Base-by-base conservation (phyloP, 805 yeast species). In the Candida nonsorbophila region DNA sequence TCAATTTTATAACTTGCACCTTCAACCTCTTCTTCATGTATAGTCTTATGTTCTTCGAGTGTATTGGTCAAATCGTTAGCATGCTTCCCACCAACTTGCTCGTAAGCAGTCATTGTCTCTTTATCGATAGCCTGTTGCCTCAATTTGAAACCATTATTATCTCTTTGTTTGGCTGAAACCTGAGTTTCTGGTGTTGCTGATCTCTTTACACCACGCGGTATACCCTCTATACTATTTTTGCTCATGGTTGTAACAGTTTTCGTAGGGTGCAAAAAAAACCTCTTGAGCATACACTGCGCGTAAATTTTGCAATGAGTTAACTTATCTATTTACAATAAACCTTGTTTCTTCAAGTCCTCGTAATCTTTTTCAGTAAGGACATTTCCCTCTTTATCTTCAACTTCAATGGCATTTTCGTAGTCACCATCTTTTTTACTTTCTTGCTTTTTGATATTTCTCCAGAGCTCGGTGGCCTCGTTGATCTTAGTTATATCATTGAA, bases 331-430 rank as follows among this genome's bases (percentile, higher is more conserved):
- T 58, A 87, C 17, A 86, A 43, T 28, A 90, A 62, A 0, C 97
- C 97, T 58, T 90, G 97, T 41, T 75, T 80, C 56, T 85, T 84
- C 50, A 90, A 65, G 41, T 92, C 97, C 12, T 78, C 68, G 53
- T 84, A 90, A 24, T 85, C 88, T 42, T 76, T 74, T 42, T 78
- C 80, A 19, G 82, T 73, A 94, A 90, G 82, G 10, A 85, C 95
- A 49, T 92, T 90, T 7, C 97, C 98, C 11, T 85, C 87, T 1
- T 75, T 81, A 49, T 92, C 97, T 51, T 90, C 97, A 20, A 88
- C 83, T 53, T 92, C 95, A 8, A 80, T 69, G 1, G 76, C 74
- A 30, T 67, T 63, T 38, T 79, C 83, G 25, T 46, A 49, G 30
- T 67, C 62, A 14, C 59, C 60, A 18, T 64, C 62, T 29, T 53